Base-by-base conservation (phyloP, 1,284 basidiomycete species). In the Pyrrhoderma lamaoense region DNA sequence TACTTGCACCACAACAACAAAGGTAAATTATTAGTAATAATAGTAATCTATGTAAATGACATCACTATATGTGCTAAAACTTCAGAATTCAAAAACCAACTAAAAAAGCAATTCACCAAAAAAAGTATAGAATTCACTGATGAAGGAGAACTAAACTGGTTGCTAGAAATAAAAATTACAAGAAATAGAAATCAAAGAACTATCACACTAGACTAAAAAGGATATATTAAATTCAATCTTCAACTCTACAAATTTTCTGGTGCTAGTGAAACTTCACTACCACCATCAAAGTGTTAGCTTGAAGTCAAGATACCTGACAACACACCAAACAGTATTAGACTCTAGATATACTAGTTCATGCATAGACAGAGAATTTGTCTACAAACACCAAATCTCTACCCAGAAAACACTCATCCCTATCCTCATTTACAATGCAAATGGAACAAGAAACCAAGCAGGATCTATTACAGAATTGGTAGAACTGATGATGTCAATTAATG, bases 41-140 rank as follows among this genome's bases (percentile, higher is more conserved):
- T 51, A 8, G 37, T 42, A 18, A 48, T 45, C 8, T 7, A 51
- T 5, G 66, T 67, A 60, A 37, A 52, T 25, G 45, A 52, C 21
- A 38, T 31, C 13, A 52, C 45, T 2, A 51, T 38, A 43, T 19
- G 19, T 1, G 59, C 16, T 18, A 27, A 22, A 8, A 31, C 2
- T 9, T 38, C 27, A 19, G 34, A 39, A 25, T 47, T 61, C 11
- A 62, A 65, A 61, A 22, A 71, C 67, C n/a, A 51, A 53, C 62
- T 36, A 49, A 57, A 51, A 58, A 59, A 16, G 56, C 69, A 35
- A 70, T 70, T 14, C 69, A 8, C 53, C 57, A 2, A 38, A 46
- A n/a, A n/a, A n/a, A 54, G 58, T 27, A 58, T 63, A 48, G 43
- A 60, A 18, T 53, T 67, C 35, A 59, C 56, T 3, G 42, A 44